Evolutionary conservation across 106 monocot genomes (phyloP), one percentile per base, ranked within the genome.

Genomic region (Acanthochlamys bracteata): DNA sequence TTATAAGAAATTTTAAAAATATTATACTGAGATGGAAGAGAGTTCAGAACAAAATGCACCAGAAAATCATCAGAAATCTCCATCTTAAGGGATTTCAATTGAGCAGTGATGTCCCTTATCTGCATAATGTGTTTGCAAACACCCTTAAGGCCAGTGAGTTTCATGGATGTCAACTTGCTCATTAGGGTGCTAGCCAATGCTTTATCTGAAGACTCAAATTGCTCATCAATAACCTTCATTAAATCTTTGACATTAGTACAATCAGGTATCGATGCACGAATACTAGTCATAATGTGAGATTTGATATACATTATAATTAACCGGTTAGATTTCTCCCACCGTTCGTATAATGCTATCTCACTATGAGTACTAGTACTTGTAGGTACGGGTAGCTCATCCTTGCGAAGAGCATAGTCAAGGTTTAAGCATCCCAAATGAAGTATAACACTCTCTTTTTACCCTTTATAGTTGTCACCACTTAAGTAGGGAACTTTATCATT

Each of bases 1-100:
- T 72, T 60, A 10, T 70, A 70, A 14, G 59, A 70, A 0, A 71
- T 54, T 8, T 73, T 73, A 49, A 73, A 66, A 11, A 13, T 27
- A 3, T 27, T 57, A 39, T 73, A 73, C 27, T 73, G 19, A 27
- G 12, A 3, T 10, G 61, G 64, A 6, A 65, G 21, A 11, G 46
- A 45, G 45, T 58, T 43, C 0, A 73, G 57, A 4, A 73, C 49
- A 22, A 65, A 73, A 22, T 73, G 73, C 7, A 73, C 57, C 15
- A 73, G 46, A n/a, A 73, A 73, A 17, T 19, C 17, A 22, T 71
- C 39, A 23, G 52, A 33, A 26, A 73, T 57, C 0, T 24, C 33
- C 17, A 65, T 39, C 21, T 66, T 14, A 0, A 73, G 3, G 12
- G 11, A 0, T 12, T 59, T 65, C 0, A 65, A 39, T 21, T 65